Evolutionary conservation across 192 early-diverging fungal genomes (phyloP).

Genomic region (Coemansia guatemalensis): DNA sequence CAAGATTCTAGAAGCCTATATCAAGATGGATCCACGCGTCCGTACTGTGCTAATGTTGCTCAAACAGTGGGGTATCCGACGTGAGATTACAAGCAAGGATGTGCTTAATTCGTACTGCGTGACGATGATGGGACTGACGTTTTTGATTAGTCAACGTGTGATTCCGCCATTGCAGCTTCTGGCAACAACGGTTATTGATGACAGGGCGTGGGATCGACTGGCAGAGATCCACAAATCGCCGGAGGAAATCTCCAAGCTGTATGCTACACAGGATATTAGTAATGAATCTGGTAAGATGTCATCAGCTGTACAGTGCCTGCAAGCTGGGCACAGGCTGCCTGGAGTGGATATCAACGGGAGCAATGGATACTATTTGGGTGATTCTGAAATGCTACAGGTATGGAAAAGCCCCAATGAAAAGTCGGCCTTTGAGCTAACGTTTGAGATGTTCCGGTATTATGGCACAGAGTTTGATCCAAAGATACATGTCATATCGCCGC

Average conservation of each 20-base stretch:
- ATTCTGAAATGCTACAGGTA: not conserved
- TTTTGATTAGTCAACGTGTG: conserved; percentile 30
- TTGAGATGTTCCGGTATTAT: conserved; percentile 35
- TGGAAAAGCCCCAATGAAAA: conserved; percentile 38
- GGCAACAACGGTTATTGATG: not conserved
- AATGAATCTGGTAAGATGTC: not conserved
- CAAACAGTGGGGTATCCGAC: conserved; percentile 29
- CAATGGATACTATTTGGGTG: conserved; percentile 10
- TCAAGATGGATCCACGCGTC: conserved; percentile 29
- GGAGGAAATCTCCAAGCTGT: conserved; percentile 9
- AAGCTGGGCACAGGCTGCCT: not conserved
- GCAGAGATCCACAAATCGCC: conserved; percentile 4
- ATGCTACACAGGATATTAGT: not conserved
- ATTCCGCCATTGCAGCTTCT: conserved; percentile 45
- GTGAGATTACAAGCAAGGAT: conserved; percentile 14
- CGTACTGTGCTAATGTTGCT: conserved; percentile 21
- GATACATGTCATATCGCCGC: conserved; percentile 26
- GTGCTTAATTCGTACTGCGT: conserved; percentile 42
- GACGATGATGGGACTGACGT: conserved; percentile 43
- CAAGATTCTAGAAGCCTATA: conserved; percentile 14
- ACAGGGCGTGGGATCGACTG: conserved; percentile 15
- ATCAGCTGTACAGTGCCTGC: conserved; percentile 3
- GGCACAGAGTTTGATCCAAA: conserved; percentile 34
- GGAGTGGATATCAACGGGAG: conserved; percentile 7
- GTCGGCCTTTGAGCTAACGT: conserved; percentile 16